Conservation (phyloP, 1,139 yeast species). For the Candida sanyaensis region DNA sequence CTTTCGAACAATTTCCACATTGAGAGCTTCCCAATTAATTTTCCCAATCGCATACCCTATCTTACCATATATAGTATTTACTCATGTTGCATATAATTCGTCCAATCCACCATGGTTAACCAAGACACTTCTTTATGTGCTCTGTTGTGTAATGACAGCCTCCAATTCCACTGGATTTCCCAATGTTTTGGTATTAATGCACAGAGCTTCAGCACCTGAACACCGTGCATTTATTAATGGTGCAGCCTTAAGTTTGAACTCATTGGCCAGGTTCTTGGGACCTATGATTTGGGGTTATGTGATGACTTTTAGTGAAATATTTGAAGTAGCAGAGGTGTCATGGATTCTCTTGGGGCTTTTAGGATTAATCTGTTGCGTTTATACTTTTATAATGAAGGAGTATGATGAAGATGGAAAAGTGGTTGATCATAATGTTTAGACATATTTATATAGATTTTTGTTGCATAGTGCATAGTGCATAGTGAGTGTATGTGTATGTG, state of each 20-base stretch:
- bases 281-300: conserved; percentile 61
- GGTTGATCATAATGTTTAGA: not conserved
- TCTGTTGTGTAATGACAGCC: conserved; percentile 30
- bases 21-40: conserved; percentile 37
- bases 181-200: conserved; percentile 44
- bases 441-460: not conserved
- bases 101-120: conserved; percentile 25
- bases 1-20: conserved; percentile 47
- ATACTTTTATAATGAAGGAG: conserved; percentile 35
- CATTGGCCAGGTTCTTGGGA: conserved; percentile 59
- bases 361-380: conserved; percentile 31
- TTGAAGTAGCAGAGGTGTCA: conserved; percentile 47
- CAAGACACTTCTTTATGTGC: conserved; percentile 22
- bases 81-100: conserved; percentile 33
- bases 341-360: conserved; percentile 50
- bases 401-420: conserved; percentile 23
- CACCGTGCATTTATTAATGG: conserved; percentile 56
- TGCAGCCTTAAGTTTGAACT: conserved; percentile 47
- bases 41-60: conserved; percentile 51
- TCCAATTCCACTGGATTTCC: conserved; percentile 42
- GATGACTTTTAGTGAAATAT: conserved; percentile 50
- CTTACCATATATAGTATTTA: conserved; percentile 53
- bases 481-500: too few species aligned
- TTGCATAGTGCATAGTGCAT: too few species aligned
- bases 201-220: conserved; percentile 44